Base-by-base conservation (phyloP, 495 filamentous ascomycete species). In the Hypoxylon trugodes region DNA sequence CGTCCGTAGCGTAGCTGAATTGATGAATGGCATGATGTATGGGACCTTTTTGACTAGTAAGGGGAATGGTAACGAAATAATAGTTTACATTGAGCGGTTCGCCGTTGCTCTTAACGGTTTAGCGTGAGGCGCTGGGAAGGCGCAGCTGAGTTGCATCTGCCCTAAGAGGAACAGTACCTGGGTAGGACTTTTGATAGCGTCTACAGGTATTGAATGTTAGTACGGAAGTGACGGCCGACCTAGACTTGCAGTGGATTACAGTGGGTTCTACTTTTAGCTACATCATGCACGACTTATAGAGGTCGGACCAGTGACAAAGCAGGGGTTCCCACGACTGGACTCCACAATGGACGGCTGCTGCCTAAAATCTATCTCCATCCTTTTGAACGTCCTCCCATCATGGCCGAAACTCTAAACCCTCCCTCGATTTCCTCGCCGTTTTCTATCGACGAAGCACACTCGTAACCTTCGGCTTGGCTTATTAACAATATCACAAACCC, bases 331-430 rank as follows among this genome's bases (percentile, higher is more conserved):
- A 66, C 51, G 59, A 54, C 49, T 41, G 54, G 28, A 43, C 55
- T 32, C 68, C 68, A 70, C 61, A 66, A 46, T 59, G 41, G 51
- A 70, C 54, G 64, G 55, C 70, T 73, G 70, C 70, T 73, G 70
- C 70, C 70, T 73, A 73, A 72, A 71, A 72, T 49, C 59, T 66
- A 72, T 49, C 59, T 66, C 67, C 64, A 66, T 61, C 58, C 52
- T 61, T 50, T 67, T 59, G 22, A 59, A 67, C 64, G 22, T 41
- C 52, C 48, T 61, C 51, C 41, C 64, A 62, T 67, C 53, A 32
- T 59, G n/a, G n/a, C 47, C 59, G 52, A 33, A 69, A 46, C 46
- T 40, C 66, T 33, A 61, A 61, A 48, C 50, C 42, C 15, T 48
- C 59, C 35, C 53, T 42, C 52, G 50, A 57, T 60, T 48, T 58